Evolutionary conservation across 2,329 filamentous ascomycete species (phyloP), one percentile per base, ranked within the genome.

Genomic region (Epichloe coenophiala): DNA sequence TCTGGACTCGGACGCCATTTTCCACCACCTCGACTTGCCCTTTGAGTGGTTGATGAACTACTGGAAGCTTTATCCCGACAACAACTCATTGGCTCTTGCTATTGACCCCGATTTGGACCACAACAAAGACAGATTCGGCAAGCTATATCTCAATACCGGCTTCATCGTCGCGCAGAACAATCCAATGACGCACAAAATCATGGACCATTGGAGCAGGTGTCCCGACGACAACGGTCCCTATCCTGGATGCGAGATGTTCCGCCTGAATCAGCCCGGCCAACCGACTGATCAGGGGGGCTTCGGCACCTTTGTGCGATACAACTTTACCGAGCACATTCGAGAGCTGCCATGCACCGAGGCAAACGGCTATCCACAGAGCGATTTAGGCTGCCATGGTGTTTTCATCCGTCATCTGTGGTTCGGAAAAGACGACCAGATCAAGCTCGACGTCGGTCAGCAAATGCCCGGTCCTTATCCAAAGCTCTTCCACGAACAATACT

Each of bases 131-230:
- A 59, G 63, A 55, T 66, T 63, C 23, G 65, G 63, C 52, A 68
- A 65, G 50, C 56, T 64, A 56, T 72, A 68, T 65, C 65, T 70
- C 57, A 77, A 77, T 63, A 74, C 74, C 1, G 74, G 74, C 17
- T 76, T 77, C 64, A 74, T 77, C 59, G 62, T 77, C 39, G 68
- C 73, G 3, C 74, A 77, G 61, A 74, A 75, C 60, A 72, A 72
- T 56, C 59, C 66, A 15, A 68, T 67, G 54, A 73, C 72, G 1
- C 68, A 69, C 54, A 64, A 71, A 35, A 73, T 77, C 38, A 63
- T 77, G 39, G 67, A 71, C 52, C 71, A 71, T 43, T 77, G 74
- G 74, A 63, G 65, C 36, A 61, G 60, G 46, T 72, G 70, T 55
- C 63, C 70, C 27, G 60, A 68, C 42, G 68, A 71, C 9, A 58